Base-by-base conservation (phyloP, 1,284 basidiomycete species). In the Moniliophthora roreri region DNA sequence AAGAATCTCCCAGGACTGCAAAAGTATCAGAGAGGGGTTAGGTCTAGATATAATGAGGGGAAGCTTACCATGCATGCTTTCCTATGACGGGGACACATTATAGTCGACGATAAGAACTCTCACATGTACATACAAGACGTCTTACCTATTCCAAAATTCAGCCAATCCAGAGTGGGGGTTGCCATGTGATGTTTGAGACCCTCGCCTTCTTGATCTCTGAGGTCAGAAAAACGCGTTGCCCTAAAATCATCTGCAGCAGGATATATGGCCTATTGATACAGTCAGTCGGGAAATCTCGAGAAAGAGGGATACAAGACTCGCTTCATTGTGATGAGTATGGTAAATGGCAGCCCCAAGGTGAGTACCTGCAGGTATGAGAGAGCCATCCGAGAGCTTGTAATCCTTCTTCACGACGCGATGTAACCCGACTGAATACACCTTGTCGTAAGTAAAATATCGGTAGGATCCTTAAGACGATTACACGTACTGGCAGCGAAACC, bases 1-100 rank as follows among this genome's bases (percentile, higher is more conserved):
- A 79, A 76, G 66, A 75, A 78, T 5, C 77, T 63, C 1, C 77
- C 77, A 2, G 77, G 77, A 52, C 75, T 73, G 35, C 15, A 49
- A 53, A 37, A 55, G 41, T 37, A 41, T 4, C 11, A 13, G 39
- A 41, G 23, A 41, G 3, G 16, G 16, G 23, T 41, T 21, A 41
- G 6, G 3, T 18, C 11, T 13, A 18, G 7, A 21, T 3, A 41
- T 41, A 20, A 24, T n/a, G 21, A n/a, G 40, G 18, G 39, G 48
- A 20, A 2, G 36, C 34, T 47, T 18, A 53, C 36, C 73, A 74
- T 0, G 70, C 69, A 54, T 72, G 70, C 49, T 60, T 66, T 3
- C 74, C 72, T 37, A n/a, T n/a, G n/a, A n/a, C n/a, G n/a, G n/a
- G n/a, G n/a, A n/a, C n/a, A n/a, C n/a, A n/a, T n/a, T n/a, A n/a